Conservation (phyloP, 176 grass and related monocot genomes). For the Raddia distichophylla region DNA sequence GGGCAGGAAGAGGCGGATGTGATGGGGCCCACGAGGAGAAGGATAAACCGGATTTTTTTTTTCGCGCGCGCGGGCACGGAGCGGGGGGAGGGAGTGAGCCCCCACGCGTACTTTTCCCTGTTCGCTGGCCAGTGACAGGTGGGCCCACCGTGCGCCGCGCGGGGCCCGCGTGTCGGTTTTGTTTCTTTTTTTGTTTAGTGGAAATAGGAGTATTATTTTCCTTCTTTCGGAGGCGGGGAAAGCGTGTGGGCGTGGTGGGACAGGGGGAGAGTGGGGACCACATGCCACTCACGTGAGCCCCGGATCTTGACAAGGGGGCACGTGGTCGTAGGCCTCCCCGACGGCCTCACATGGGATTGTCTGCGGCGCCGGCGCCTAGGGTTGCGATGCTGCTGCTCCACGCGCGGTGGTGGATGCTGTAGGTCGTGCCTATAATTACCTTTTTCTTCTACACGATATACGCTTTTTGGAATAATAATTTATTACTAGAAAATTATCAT, state of each 20-base stretch:
- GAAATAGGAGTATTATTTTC: no score
- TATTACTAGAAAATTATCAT: no score
- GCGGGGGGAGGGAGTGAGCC: not conserved
- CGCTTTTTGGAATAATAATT: no score
- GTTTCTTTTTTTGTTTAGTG: no score
- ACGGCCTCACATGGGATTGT: slow-evolving; percentile 18
- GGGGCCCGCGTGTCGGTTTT: not conserved
- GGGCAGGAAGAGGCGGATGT: not conserved
- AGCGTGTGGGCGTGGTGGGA: slow-evolving; percentile 26
- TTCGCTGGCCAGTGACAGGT: slow-evolving; percentile 19
- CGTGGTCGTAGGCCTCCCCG: slow-evolving; percentile 35
- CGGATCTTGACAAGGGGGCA: slow-evolving; percentile 46
- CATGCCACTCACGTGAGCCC: slow-evolving; percentile 57
- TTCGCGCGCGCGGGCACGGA: not conserved
- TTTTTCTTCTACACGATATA: no score
- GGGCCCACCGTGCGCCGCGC: not conserved
- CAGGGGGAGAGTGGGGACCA: slow-evolving; percentile 21
- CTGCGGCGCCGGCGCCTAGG: not conserved
- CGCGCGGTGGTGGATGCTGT: no score
- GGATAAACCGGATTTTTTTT: slow-evolving; percentile 40
- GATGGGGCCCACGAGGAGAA: slow-evolving; percentile 33
- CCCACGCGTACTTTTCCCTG: slow-evolving; percentile 35
- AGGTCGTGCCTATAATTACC: no score
- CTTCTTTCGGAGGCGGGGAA: slow-evolving; percentile 4
- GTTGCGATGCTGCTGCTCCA: not conserved